Evolutionary conservation across 2,329 filamentous ascomycete genomes (phyloP), one percentile per base, ranked within the genome.

Genomic region (Dothistroma pini): DNA sequence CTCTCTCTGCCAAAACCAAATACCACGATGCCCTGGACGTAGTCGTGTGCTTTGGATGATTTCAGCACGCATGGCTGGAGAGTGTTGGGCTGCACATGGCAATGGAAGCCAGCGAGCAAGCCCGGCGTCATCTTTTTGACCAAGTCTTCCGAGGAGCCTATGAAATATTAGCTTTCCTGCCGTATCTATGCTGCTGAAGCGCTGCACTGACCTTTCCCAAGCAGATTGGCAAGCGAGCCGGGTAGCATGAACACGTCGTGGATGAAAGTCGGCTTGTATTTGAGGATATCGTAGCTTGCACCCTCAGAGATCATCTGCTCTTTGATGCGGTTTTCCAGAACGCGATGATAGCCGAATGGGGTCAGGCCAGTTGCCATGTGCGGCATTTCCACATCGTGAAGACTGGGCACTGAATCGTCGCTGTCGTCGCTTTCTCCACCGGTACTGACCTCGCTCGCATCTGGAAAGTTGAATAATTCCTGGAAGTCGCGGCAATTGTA

Each of bases 261-360:
- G 7, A 81, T 73, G 59, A 85, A 79, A 70, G 84, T 84, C 22
- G 82, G 81, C 56, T 82, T 81, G 70, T 82, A 81, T 60, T 83
- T 79, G 63, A 74, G 77, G 11, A 81, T 73, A 4, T 82, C 82
- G 66, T 84, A 82, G 4, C 82, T 77, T 62, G 77, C 80, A 14
- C 81, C 81, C 62, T 82, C 79, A 19, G 76, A 78, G 52, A 84
- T 57, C 31, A 64, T 50, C n/a, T 51, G 53, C 50, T 63, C 57
- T 16, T 54, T 29, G 29, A 73, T 61, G 21, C 69, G 67, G 56
- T 71, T 72, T n/a, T 49, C 56, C 8, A 72, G 64, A 1, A 69
- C 69, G n/a, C 53, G 61, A 32, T 70, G 59, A 55, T 72, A 67
- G 22, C 41, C 53, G 16, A 32, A 31, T 11, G 58, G 49, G n/a